Conservation (phyloP, 208 protist genomes). For the Acanthamoeba triangularis region DNA sequence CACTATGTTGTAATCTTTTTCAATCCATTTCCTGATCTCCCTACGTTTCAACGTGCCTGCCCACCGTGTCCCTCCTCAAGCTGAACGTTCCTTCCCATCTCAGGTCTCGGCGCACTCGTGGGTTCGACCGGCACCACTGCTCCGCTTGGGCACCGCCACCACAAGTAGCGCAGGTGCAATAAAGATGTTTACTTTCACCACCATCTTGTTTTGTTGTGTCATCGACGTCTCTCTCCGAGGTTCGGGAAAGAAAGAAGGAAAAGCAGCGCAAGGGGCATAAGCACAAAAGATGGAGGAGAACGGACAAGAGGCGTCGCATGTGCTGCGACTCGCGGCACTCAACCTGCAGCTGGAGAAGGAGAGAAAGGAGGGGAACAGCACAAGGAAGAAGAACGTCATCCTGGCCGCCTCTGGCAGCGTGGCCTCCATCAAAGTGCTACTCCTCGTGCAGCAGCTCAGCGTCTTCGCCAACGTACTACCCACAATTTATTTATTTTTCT, state of each 20-base stretch:
- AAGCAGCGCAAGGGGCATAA: neutral
- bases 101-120: too few species aligned
- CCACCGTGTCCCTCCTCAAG: too few species aligned
- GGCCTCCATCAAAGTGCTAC: slow-evolving; percentile 45
- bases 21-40: neutral
- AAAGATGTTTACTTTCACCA: too few species aligned
- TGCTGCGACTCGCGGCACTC: neutral
- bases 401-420: slow-evolving; percentile 53
- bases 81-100: neutral
- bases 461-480: slow-evolving; percentile 40
- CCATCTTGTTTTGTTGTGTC: too few species aligned
- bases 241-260: neutral
- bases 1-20: neutral
- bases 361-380: neutral
- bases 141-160: too few species aligned
- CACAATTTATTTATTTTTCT: neutral
- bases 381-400: slow-evolving; percentile 20
- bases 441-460: neutral
- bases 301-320: neutral
- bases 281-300: neutral
- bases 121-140: too few species aligned
- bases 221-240: too few species aligned
- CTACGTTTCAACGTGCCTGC: too few species aligned
- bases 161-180: too few species aligned
- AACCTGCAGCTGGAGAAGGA: slow-evolving; percentile 1